phyloP scores from a whole-genome alignment of 2,329 filamentous ascomycete genomes.

The Sclerotinia borealis region DNA sequence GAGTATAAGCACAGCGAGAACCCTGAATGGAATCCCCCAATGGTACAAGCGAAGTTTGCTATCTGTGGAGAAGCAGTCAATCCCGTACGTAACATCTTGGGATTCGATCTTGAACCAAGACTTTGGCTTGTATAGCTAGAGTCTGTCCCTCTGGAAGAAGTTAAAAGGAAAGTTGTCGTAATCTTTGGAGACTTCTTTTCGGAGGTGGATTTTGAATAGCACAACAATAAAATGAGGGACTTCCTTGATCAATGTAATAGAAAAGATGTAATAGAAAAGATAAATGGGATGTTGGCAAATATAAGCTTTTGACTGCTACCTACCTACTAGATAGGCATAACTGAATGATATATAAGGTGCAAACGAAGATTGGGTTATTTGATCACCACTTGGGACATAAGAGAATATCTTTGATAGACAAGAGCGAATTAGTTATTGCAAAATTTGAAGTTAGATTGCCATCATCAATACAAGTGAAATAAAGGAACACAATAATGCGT shows the following conservation, averaged over 20 bases:
- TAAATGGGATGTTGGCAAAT: not conserved
- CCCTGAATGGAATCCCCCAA: not conserved
- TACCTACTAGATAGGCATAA: too few species aligned
- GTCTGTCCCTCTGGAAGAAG: not conserved
- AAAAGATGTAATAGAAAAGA: too few species aligned
- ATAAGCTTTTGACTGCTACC: not conserved
- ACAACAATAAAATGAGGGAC: not conserved
- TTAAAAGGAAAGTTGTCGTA: too few species aligned
- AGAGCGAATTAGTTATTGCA: not conserved
- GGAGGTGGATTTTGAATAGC: not conserved
- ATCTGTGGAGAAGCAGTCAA: not conserved
- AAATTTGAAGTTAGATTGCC: too few species aligned
- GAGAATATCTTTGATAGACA: not conserved
- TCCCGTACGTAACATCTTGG: not conserved
- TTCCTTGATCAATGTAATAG: not conserved
- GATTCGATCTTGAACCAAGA: not conserved
- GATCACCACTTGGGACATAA: not conserved
- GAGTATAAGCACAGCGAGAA: not conserved
- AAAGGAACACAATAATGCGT: not conserved
- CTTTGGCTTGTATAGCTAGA: not conserved
- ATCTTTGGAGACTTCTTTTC: not conserved
- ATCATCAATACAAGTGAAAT: not conserved
- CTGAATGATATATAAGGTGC: too few species aligned
- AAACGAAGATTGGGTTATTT: not conserved
- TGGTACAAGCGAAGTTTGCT: not conserved